Evolutionary conservation across 352 stramenopile genomes (phyloP).

Genomic region (Sclerospora graminicola): DNA sequence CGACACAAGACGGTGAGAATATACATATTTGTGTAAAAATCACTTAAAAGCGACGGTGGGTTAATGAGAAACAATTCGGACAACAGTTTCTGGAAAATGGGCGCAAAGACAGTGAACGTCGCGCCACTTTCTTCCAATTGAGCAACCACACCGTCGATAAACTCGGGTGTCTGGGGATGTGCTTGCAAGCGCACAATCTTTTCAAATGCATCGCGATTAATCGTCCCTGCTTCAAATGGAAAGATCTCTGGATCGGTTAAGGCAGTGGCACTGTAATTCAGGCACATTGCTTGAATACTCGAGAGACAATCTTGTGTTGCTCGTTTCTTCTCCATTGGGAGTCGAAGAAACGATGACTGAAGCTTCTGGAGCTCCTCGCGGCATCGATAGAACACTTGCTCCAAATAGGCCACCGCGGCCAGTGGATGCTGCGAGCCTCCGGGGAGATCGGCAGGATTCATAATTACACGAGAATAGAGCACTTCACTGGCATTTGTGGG

Average conservation of each 20-base stretch:
- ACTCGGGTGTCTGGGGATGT: slow-evolving; percentile 45
- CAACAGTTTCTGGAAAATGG: slow-evolving; percentile 74
- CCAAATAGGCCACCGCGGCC: slow-evolving; percentile 55
- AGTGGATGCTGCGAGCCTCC: slow-evolving; percentile 44
- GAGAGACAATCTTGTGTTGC: slow-evolving; percentile 37
- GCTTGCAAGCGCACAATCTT: slow-evolving; percentile 51
- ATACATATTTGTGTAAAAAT: slow-evolving; percentile 71
- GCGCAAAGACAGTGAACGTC: slow-evolving; percentile 47
- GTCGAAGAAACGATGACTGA: slow-evolving; percentile 46
- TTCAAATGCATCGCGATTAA: slow-evolving; percentile 61
- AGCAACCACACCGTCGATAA: slow-evolving; percentile 37
- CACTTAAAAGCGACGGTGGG: slow-evolving; percentile 62
- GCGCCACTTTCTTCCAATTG: slow-evolving; percentile 39
- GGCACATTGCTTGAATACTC: slow-evolving; percentile 61
- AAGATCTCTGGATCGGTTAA: slow-evolving; percentile 83
- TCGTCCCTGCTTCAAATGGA: slow-evolving; percentile 48
- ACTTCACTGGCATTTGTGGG: slow-evolving; percentile 48
- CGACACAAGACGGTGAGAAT: slow-evolving; percentile 50
- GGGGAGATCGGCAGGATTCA: slow-evolving; percentile 38
- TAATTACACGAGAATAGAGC: slow-evolving; percentile 60
- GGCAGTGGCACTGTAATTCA: slow-evolving; percentile 80
- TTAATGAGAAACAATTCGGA: slow-evolving; percentile 73
- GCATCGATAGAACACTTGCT: slow-evolving; percentile 66
- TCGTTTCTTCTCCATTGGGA: slow-evolving; percentile 37
- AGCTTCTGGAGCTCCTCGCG: slow-evolving; percentile 61